Evolutionary conservation across 139 green algal species (phyloP).

Genomic region (Chlamydomonas sp.): DNA sequence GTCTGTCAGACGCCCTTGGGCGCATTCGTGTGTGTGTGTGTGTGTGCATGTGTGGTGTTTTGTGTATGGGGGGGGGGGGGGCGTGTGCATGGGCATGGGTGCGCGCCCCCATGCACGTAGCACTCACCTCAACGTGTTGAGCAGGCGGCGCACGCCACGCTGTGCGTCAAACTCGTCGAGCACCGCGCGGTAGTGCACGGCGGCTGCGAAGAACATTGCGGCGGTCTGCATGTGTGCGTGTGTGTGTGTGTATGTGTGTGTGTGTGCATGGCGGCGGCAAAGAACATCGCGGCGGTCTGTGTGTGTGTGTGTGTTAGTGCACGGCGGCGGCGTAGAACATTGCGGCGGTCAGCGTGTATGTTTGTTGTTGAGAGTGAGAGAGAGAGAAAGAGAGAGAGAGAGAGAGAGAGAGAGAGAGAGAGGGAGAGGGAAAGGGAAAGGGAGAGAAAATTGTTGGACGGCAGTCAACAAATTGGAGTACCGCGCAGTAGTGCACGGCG

Average conservation of each 20-base stretch:
- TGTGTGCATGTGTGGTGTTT: too few species aligned
- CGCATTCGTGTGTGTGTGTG: too few species aligned
- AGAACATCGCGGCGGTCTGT: neutral
- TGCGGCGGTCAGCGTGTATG: neutral
- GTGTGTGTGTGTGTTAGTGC: neutral
- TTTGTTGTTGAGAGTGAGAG: neutral
- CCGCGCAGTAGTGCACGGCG: conserved; percentile 41
- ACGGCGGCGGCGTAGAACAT: neutral
- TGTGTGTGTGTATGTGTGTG: neutral
- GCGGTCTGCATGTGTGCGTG: conserved; percentile 33
- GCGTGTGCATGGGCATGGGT: too few species aligned
- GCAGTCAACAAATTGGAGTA: conserved; percentile 53
- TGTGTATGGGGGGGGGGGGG: too few species aligned
- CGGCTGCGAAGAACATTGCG: conserved; percentile 47
- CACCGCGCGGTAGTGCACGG: conserved; percentile 46
- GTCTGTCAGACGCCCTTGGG: too few species aligned
- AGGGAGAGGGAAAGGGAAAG: too few species aligned
- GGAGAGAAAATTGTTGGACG: too few species aligned
- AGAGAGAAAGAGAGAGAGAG: neutral
- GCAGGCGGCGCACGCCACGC: conserved; percentile 34
- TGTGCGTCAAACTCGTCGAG: conserved; percentile 49
- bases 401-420: neutral
- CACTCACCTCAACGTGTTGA: conserved; percentile 39
- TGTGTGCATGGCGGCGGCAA: neutral
- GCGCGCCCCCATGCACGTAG: conserved; percentile 19